Evolutionary conservation across 2,329 filamentous ascomycete species (phyloP).

Genomic region (Pseudogymnoascus sp.): DNA sequence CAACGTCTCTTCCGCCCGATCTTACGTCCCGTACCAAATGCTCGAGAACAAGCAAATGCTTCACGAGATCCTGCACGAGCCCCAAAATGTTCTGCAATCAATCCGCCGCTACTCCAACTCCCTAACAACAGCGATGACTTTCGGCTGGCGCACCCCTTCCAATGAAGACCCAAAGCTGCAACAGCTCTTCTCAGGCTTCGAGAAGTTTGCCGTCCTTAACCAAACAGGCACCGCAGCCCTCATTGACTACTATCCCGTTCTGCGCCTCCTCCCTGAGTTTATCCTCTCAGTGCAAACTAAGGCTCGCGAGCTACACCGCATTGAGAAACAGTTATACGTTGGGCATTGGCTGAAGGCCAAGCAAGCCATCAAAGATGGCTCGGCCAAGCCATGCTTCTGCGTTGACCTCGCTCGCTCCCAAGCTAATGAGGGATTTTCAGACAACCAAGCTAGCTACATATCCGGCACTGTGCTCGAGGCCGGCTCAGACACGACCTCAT

Average conservation of each 20-base stretch:
- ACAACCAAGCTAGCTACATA: conserved; percentile 10
- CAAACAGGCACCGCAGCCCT: conserved; percentile 41
- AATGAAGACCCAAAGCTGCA: conserved; percentile 31
- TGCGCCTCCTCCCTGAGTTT: conserved; percentile 34
- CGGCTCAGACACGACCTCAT: conserved; percentile 31
- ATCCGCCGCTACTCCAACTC: conserved; percentile 42
- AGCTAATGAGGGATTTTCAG: background rate
- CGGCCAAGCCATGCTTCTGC: conserved; percentile 6
- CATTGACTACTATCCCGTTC: conserved; percentile 38
- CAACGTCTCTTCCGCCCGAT: conserved; percentile 12
- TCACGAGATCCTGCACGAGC: conserved; percentile 35
- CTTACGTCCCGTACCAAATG: conserved; percentile 35
- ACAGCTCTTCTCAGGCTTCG: conserved; percentile 36
- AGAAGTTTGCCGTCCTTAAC: conserved; percentile 36
- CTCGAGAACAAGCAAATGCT: conserved; percentile 44
- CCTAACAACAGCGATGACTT: conserved; percentile 36
- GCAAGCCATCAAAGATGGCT: conserved; percentile 18
- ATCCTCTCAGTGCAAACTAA: conserved; percentile 34
- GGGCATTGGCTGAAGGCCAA: conserved; percentile 37
- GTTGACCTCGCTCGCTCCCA: background rate
- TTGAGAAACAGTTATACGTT: conserved; percentile 37
- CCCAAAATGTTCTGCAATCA: conserved; percentile 38
- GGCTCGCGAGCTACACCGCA: conserved; percentile 36
- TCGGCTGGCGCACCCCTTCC: conserved; percentile 30
- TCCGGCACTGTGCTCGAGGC: conserved; percentile 24